Evolutionary conservation across 169 alveolate genomes (phyloP).

Genomic region (Cyclospora cayetanensis): DNA sequence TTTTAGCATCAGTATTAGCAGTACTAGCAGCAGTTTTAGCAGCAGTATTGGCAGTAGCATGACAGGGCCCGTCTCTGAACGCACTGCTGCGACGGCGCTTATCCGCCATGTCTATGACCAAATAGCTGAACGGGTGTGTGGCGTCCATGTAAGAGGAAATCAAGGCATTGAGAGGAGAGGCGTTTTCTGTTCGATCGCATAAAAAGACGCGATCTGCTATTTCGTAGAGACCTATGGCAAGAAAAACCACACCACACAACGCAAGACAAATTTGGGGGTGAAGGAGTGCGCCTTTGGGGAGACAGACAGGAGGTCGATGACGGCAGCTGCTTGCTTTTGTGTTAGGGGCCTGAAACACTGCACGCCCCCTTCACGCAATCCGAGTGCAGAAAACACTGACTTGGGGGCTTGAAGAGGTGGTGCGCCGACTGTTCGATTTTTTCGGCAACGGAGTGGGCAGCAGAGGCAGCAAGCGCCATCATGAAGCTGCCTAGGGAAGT

Average conservation of each 20-base stretch:
- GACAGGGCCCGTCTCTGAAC: too few species aligned
- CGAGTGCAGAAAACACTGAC: too few species aligned
- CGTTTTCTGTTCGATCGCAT: background rate
- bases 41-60: too few species aligned
- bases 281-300: too few species aligned
- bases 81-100: too few species aligned
- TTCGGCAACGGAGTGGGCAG: constrained; percentile 33
- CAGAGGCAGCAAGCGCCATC: constrained; percentile 1
- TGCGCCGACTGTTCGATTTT: constrained; percentile 51
- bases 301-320: too few species aligned
- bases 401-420: constrained; percentile 58
- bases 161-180: background rate
- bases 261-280: background rate
- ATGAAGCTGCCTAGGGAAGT: constrained; percentile 15
- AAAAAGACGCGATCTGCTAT: background rate
- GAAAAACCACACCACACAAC: background rate
- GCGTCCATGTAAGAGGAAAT: background rate
- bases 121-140: background rate
- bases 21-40: background rate
- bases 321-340: too few species aligned
- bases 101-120: constrained; percentile 47
- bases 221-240: constrained; percentile 3
- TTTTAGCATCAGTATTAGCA: background rate
- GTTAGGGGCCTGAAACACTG: too few species aligned
- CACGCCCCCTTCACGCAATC: too few species aligned